These are phyloP conservation scores for Boletus semigastroideus DNA, from an alignment of 1,284 basidiomycete species.

Conservation along the genomic window DNA sequence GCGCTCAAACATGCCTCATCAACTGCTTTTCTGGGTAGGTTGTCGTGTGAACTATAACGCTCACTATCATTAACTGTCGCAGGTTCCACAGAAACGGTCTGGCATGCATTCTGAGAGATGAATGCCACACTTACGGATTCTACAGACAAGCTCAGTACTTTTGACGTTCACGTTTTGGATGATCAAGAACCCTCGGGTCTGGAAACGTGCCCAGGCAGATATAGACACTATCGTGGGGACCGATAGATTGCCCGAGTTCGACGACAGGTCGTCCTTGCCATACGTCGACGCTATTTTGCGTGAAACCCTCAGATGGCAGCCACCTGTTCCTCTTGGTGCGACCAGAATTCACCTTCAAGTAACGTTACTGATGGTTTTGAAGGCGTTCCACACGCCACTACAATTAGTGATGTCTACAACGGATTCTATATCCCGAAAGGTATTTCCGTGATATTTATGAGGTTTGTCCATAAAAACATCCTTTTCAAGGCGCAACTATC, in stretches of 20 bases:
- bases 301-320: conserved; percentile 36
- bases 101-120: background rate
- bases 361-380: background rate
- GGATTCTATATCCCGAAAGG: conserved; percentile 31
- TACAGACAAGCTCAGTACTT: conserved; percentile 14
- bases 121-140: background rate
- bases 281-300: conserved; percentile 41
- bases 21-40: conserved; percentile 24
- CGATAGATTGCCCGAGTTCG: conserved; percentile 39
- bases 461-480: background rate
- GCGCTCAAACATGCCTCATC: conserved; percentile 20
- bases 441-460: background rate
- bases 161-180: conserved; percentile 37
- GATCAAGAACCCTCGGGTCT: conserved; percentile 33
- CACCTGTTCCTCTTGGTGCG: conserved; percentile 25
- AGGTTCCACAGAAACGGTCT: conserved; percentile 26
- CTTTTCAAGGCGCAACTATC: conserved; percentile 14
- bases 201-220: conserved; percentile 38
- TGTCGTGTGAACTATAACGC: background rate
- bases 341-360: background rate
- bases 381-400: conserved; percentile 20
- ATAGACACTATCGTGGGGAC: conserved; percentile 39
- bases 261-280: conserved; percentile 38
- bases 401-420: conserved; percentile 23
- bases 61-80: background rate